These are phyloP conservation scores for Suillus luteus DNA, from an alignment of 768 basidiomycete species.

Conservation along the genomic window DNA sequence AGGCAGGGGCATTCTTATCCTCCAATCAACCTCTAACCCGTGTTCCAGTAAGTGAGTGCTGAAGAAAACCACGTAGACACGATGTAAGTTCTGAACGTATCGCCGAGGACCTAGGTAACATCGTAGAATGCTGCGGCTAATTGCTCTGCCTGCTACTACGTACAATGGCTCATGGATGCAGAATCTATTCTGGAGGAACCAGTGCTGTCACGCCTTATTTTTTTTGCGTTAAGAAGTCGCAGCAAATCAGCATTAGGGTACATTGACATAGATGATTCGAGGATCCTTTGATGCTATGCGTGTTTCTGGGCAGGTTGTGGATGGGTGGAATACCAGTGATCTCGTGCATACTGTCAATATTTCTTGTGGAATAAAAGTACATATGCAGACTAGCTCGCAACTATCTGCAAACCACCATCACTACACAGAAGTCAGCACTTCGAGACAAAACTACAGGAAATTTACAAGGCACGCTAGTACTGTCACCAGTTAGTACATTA, in stretches of 20 bases:
- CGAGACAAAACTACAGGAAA: neutral
- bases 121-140: neutral
- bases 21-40: neutral
- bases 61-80: conserved; percentile 19
- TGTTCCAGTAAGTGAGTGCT: conserved; percentile 26
- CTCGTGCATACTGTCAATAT: no score
- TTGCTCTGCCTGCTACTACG: neutral
- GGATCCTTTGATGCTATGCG: no score
- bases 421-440: no score
- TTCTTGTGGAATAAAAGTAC: no score
- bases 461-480: neutral
- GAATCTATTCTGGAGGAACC: conserved; percentile 17
- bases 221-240: conserved; percentile 24
- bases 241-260: no score
- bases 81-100: conserved; percentile 21
- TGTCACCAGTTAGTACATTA: neutral
- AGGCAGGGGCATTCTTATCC: neutral
- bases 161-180: conserved; percentile 29
- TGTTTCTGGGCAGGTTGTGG: no score
- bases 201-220: conserved; percentile 27
- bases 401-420: no score
- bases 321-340: no score
- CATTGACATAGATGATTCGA: no score
- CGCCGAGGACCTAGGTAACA: neutral
- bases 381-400: no score